phyloP scores from a whole-genome alignment of 129 eudicot genomes.

The Cynara cardunculus region DNA sequence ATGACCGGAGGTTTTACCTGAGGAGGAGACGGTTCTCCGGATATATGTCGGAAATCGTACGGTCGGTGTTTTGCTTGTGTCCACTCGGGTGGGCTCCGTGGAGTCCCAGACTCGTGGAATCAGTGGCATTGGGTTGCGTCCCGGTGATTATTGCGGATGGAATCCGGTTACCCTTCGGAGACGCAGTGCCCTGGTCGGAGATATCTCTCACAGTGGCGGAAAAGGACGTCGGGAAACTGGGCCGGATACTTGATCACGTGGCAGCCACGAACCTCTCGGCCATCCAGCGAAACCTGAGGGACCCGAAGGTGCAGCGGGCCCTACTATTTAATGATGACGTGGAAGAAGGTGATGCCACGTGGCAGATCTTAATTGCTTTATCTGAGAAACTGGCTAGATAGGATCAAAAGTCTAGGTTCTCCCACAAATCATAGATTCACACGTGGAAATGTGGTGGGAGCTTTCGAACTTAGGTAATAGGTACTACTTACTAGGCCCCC shows the following conservation, averaged over 20 bases:
- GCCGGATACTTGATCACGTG: conserved; percentile 62
- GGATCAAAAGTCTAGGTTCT: conserved; percentile 30
- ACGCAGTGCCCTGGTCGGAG: conserved; percentile 62
- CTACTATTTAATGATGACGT: conserved; percentile 43
- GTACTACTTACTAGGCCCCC: not conserved
- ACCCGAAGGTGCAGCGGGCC: conserved; percentile 38
- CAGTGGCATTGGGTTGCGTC: conserved; percentile 77
- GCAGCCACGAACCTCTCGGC: conserved; percentile 52
- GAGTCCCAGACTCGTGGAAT: conserved; percentile 86
- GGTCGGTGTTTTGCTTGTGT: conserved; percentile 78
- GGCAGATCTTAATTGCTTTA: conserved; percentile 49
- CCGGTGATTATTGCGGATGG: conserved; percentile 88
- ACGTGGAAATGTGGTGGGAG: conserved; percentile 26
- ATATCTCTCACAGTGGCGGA: conserved; percentile 75
- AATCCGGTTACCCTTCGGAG: conserved; percentile 57
- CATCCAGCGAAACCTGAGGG: conserved; percentile 64
- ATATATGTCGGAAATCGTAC: conserved; percentile 67
- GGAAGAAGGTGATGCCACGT: conserved; percentile 75
- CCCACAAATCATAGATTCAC: conserved; percentile 18
- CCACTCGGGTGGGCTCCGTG: conserved; percentile 99
- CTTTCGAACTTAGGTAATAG: not conserved
- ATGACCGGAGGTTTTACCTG: conserved; percentile 64
- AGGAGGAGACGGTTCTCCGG: conserved; percentile 60
- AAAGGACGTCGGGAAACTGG: conserved; percentile 49
- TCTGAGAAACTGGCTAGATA: conserved; percentile 37